Evolutionary conservation across 495 filamentous ascomycete species (phyloP).

Genomic region (Wilcoxina mikolae): DNA sequence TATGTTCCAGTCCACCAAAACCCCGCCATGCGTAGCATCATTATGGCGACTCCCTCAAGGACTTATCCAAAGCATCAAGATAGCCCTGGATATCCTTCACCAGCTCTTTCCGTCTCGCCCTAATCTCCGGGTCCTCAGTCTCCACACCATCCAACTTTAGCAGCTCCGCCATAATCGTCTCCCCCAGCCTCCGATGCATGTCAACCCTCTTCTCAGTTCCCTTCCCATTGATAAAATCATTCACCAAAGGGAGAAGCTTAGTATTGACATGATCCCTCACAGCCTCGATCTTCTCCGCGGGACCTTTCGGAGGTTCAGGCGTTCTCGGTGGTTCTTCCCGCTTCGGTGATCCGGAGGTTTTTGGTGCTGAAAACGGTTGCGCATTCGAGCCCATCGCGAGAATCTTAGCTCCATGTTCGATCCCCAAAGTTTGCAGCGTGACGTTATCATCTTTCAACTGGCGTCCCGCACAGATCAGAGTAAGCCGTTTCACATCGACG

Average conservation of each 20-base stretch:
- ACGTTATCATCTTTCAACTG: slow-evolving; percentile 22
- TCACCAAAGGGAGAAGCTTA: slow-evolving; percentile 51
- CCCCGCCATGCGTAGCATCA: slow-evolving; percentile 12
- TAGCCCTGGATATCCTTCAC: slow-evolving; percentile 58
- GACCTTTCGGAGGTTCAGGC: too few species aligned
- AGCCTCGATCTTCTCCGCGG: slow-evolving; percentile 56
- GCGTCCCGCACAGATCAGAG: slow-evolving; percentile 18
- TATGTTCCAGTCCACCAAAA: too few species aligned
- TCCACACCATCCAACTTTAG: slow-evolving; percentile 78
- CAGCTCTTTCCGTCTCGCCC: slow-evolving; percentile 54
- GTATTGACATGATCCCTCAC: slow-evolving; percentile 52
- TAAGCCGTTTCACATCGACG: slow-evolving; percentile 9
- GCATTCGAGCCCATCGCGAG: slow-evolving; percentile 14
- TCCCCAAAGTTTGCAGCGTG: slow-evolving; percentile 18
- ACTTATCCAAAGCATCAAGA: slow-evolving; percentile 47
- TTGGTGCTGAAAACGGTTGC: background rate
- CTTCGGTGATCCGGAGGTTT: background rate
- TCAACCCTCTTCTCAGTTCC: slow-evolving; percentile 40
- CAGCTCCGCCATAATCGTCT: slow-evolving; percentile 70
- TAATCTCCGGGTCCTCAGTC: slow-evolving; percentile 47
- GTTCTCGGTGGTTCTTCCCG: background rate
- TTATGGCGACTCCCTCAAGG: background rate
- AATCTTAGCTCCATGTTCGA: slow-evolving; percentile 18
- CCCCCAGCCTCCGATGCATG: slow-evolving; percentile 65
- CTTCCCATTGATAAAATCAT: slow-evolving; percentile 46